A percentile compares a stretch with the other conserved stretches of the same genome.
Conservation (phyloP, 176 grass and related monocot species). For the Aegilops bicornis region DNA sequence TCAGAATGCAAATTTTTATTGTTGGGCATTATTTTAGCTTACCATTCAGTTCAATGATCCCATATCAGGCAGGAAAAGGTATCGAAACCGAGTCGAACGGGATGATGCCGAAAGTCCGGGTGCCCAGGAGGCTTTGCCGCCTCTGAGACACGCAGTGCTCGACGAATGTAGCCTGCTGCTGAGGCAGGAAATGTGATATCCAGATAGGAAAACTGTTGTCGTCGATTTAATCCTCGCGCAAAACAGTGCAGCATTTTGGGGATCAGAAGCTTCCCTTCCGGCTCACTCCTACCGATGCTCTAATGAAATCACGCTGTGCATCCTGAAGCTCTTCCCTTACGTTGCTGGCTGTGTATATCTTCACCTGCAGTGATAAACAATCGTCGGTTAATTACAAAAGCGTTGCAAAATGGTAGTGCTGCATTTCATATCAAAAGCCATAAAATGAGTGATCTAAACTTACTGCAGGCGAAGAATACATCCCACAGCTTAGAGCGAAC, state of each 20-base stretch:
- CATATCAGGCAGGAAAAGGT: conserved; percentile 80
- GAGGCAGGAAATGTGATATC: conserved; percentile 85
- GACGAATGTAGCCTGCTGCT: conserved; percentile 78
- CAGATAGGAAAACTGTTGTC: conserved; percentile 73
- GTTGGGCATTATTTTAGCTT: background rate
- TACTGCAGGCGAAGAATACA: conserved; percentile 88
- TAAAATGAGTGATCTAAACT: background rate
- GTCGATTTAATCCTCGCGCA: conserved; percentile 72
- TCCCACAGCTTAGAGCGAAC: conserved; percentile 89
- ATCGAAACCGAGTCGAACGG: conserved; percentile 92
- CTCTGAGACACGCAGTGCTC: conserved; percentile 78
- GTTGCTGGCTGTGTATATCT: conserved; percentile 74
- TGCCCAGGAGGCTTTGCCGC: conserved; percentile 74
- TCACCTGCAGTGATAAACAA: conserved; percentile 52
- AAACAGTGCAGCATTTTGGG: conserved; percentile 93
- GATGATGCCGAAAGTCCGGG: conserved; percentile 68
- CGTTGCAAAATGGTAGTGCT: background rate
- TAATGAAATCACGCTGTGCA: conserved; percentile 72
- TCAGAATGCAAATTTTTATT: background rate
- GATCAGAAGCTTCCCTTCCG: conserved; percentile 82
- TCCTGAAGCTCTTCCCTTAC: conserved; percentile 88
- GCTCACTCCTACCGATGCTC: conserved; percentile 83
- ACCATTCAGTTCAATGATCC: conserved; percentile 30
- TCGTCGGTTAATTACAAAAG: background rate
- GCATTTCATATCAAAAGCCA: background rate